A percentile compares a stretch with the other conserved stretches of the same genome.
These are phyloP conservation scores for Leishmania gerbilli DNA, from an alignment of 208 protist genomes.

Conservation along the genomic window DNA sequence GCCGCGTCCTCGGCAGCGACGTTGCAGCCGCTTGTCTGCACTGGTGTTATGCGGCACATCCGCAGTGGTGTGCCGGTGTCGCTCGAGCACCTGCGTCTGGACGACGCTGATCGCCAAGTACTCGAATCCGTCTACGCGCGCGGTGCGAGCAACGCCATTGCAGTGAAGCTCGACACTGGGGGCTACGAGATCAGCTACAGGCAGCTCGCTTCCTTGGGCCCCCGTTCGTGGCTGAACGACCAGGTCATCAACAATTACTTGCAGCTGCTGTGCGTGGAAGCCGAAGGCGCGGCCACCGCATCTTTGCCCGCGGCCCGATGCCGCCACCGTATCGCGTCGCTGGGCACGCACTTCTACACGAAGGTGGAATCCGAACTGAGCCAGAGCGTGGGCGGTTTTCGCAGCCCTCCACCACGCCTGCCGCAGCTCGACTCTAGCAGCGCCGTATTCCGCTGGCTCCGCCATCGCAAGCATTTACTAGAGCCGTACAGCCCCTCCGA, in stretches of 20 bases:
- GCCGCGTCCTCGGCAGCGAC: not conserved
- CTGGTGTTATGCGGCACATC: slow-evolving; percentile 54
- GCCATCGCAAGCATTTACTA: slow-evolving; percentile 52
- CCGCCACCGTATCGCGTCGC: slow-evolving; percentile 34
- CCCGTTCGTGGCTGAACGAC: slow-evolving; percentile 73
- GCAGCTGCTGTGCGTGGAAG: slow-evolving; percentile 56
- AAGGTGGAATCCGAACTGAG: slow-evolving; percentile 61
- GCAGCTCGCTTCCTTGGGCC: slow-evolving; percentile 58
- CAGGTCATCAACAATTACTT: slow-evolving; percentile 88
- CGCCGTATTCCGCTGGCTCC: slow-evolving; percentile 72
- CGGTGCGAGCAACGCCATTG: slow-evolving; percentile 30
- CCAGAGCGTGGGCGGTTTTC: not conserved
- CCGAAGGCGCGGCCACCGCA: not conserved
- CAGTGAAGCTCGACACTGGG: slow-evolving; percentile 30
- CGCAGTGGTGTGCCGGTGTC: slow-evolving; percentile 31
- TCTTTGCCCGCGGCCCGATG: slow-evolving; percentile 1
- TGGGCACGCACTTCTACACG: slow-evolving; percentile 85
- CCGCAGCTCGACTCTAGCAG: slow-evolving; percentile 37
- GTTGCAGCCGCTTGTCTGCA: slow-evolving; percentile 8
- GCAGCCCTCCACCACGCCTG: not conserved
- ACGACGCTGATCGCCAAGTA: slow-evolving; percentile 40
- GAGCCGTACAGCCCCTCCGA: slow-evolving; percentile 30
- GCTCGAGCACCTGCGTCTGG: slow-evolving; percentile 31
- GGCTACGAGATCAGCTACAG: slow-evolving; percentile 58
- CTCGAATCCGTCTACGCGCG: slow-evolving; percentile 25